These are phyloP conservation scores for Artemisia argyi DNA, from an alignment of 129 eudicot species.

Conservation along the genomic window DNA sequence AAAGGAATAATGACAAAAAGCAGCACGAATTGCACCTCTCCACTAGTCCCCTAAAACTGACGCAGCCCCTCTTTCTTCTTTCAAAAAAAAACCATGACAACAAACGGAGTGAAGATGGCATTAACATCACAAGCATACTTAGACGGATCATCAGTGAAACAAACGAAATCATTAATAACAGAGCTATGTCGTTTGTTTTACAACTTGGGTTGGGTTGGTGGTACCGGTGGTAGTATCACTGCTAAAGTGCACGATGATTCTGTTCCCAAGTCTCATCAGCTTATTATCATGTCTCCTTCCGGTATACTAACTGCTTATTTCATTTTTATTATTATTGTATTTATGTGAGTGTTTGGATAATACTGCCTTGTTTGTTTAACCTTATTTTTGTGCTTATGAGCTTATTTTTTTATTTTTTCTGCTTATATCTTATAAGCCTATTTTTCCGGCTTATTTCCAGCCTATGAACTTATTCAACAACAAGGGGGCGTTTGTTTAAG, in stretches of 20 bases:
- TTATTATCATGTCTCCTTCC: constrained; percentile 94
- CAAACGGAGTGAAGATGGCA: constrained; percentile 51
- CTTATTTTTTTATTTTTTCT: no score
- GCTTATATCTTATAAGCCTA: no score
- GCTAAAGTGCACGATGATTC: constrained; percentile 89
- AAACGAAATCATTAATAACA: constrained; percentile 68
- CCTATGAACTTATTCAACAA: no score
- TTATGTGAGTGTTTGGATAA: background rate
- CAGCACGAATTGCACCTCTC: constrained; percentile 9
- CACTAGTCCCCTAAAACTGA: constrained; percentile 4
- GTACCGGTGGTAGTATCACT: constrained; percentile 99
- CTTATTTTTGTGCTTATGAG: no score
- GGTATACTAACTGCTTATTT: constrained; percentile 36
- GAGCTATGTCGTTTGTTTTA: constrained; percentile 95
- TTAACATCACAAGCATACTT: constrained; percentile 70
- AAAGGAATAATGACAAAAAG: background rate
- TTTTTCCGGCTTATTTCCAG: no score
- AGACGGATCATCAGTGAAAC: constrained; percentile 61
- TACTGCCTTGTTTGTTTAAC: no score
- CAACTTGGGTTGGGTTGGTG: constrained; percentile 96
- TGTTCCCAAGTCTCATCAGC: constrained; percentile 86
- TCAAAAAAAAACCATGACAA: constrained; percentile 5
- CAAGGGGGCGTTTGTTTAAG: no score
- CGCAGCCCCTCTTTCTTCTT: constrained; percentile 25
- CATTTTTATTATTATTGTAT: background rate